Evolutionary conservation across 257 asterid species (phyloP).

Genomic region (Solanum pinnatisectum): DNA sequence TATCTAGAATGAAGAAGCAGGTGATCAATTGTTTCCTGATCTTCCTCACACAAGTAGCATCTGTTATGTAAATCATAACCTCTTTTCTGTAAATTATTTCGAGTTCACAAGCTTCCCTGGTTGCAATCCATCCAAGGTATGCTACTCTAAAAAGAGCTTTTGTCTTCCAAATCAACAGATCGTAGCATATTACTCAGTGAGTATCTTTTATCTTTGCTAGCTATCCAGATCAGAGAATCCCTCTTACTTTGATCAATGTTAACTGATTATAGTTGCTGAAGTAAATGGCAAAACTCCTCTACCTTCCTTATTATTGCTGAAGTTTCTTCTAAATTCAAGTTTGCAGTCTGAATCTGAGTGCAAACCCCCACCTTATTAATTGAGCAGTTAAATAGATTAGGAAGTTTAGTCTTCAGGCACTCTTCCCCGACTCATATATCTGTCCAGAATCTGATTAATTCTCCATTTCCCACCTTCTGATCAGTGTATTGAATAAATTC

Average conservation of each 20-base stretch:
- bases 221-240: neutral
- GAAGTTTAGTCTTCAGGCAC: neutral
- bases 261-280: neutral
- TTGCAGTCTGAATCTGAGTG: neutral
- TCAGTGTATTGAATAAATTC: neutral
- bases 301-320: too few species aligned
- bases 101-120: neutral
- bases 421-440: neutral
- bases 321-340: neutral
- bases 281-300: neutral
- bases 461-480: neutral
- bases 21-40: neutral
- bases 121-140: neutral
- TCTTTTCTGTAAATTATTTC: neutral
- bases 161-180: neutral
- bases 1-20: neutral
- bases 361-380: neutral
- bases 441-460: neutral
- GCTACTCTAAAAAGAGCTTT: neutral
- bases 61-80: neutral
- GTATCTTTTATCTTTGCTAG: neutral
- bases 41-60: neutral
- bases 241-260: neutral
- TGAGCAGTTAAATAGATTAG: neutral
- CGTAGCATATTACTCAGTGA: neutral